These are phyloP conservation scores for Ceratocystis huliohia DNA, from an alignment of 2,329 filamentous ascomycete genomes.

Conservation along the genomic window DNA sequence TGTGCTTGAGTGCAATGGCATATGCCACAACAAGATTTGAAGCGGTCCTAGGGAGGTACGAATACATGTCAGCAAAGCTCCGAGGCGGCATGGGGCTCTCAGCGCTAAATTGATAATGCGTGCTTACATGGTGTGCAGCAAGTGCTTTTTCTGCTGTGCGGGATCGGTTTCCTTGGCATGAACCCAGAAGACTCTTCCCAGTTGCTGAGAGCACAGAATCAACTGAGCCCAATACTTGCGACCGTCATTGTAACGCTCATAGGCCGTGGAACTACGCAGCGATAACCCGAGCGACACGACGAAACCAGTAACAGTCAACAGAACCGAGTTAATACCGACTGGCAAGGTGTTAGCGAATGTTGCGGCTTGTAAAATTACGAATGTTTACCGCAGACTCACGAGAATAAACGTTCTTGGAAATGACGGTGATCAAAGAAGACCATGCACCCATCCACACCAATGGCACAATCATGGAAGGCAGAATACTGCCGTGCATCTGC, in stretches of 20 bases:
- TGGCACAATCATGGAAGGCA: slow-evolving; percentile 62
- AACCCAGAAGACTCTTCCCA: slow-evolving; percentile 74
- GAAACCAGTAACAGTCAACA: slow-evolving; percentile 69
- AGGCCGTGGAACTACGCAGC: slow-evolving; percentile 64
- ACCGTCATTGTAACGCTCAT: slow-evolving; percentile 58
- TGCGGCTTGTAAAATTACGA: background rate
- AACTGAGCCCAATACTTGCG: slow-evolving; percentile 50
- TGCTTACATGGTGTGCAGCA: slow-evolving; percentile 19
- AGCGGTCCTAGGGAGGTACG: slow-evolving; percentile 33
- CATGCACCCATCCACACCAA: slow-evolving; percentile 49
- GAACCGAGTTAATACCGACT: slow-evolving; percentile 44
- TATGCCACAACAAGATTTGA: slow-evolving; percentile 71
- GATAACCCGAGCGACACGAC: slow-evolving; percentile 67
- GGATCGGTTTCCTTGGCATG: slow-evolving; percentile 33
- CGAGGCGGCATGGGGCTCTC: no score
- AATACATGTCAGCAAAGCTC: background rate
- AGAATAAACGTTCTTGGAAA: slow-evolving; percentile 34
- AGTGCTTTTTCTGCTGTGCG: slow-evolving; percentile 23
- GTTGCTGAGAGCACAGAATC: slow-evolving; percentile 48
- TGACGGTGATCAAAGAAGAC: slow-evolving; percentile 51
- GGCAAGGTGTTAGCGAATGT: slow-evolving; percentile 11
- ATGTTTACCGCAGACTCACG: slow-evolving; percentile 10
- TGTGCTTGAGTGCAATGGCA: slow-evolving; percentile 66
- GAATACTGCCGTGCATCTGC: slow-evolving; percentile 61
- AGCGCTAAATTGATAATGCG: no score